Base-by-base conservation (phyloP, 139 green algal genomes). In the Asterochloris erici region DNA sequence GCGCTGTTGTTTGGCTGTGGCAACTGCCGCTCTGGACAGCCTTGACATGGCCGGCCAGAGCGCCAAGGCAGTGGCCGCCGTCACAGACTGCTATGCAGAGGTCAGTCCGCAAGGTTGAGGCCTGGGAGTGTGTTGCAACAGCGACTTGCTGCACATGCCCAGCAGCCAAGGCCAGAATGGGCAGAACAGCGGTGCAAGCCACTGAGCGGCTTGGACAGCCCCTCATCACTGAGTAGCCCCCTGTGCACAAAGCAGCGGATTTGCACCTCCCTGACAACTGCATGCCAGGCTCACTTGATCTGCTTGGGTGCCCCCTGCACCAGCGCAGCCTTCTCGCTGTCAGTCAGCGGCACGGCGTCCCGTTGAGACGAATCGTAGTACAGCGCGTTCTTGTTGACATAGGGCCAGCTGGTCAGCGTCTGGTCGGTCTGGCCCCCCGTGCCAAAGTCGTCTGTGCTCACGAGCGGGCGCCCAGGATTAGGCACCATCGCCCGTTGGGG, bases 281-380 rank as follows among this genome's bases (percentile, higher is more conserved):
- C 66, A 95, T 81, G 63, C 92, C 86, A 14, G 93, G 96, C 66
- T 89, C 91, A 11, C 69, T 66, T 90, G 60, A 97, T 92, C 24
- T 82, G 77, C 83, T 95, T 95, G 10, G 93, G 90, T 10, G 93
- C 85, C 0, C 93, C 94, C 75, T 89, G 84, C 11, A 91, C 85
- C 27, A 83, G 77, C 9, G 84, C 80, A 21, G 90, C 79, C 54
- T 87, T 66, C 88, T 97, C 94, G 27, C 71, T 69, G 17, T 86
- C 74, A 71, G 87, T 90, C 11, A 87, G 85, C 9, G 89, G 73
- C 29, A 93, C 29, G 12, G 69, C 54, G 0, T 90, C 86, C 21
- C 83, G 85, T 79, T 89, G 83, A 14, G 78, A 75, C 1, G 82
- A 73, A 74, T 91, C 88, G 84, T 96, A 97, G 86, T 92, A 96